phyloP scores from a whole-genome alignment of 768 basidiomycete species.

The Cyclocybe aegerita region DNA sequence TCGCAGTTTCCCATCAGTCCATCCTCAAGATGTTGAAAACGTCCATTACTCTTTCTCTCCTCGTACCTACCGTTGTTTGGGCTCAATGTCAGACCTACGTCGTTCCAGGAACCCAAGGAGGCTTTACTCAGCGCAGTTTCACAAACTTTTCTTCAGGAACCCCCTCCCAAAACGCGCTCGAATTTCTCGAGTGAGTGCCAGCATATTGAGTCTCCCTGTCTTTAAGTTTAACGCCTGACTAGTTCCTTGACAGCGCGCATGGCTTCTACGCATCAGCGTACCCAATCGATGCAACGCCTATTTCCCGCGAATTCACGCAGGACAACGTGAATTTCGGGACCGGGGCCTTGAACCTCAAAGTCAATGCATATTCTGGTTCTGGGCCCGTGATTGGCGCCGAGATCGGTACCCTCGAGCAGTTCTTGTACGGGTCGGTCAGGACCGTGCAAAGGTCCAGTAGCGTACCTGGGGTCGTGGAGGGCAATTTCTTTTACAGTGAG shows the following conservation, averaged over 20 bases:
- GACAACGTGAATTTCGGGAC: slow-evolving; percentile 29
- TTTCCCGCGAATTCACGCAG: slow-evolving; percentile 25
- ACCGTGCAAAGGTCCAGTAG: slow-evolving; percentile 33
- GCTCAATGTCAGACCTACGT: neutral
- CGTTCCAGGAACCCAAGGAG: slow-evolving; percentile 2
- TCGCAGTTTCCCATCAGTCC: too few relatives aligned
- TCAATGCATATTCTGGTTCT: slow-evolving; percentile 27
- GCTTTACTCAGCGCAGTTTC: slow-evolving; percentile 4
- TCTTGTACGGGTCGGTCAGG: slow-evolving; percentile 33
- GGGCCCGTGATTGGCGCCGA: slow-evolving; percentile 29
- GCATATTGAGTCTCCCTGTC: neutral
- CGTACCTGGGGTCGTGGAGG: slow-evolving; percentile 32
- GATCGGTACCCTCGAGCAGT: slow-evolving; percentile 24
- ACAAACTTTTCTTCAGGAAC: slow-evolving; percentile 1
- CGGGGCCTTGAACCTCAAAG: slow-evolving; percentile 32
- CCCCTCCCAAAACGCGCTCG: neutral
- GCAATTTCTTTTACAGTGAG: slow-evolving; percentile 36
- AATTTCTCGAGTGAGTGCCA: slow-evolving; percentile 1
- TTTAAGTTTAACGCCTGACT: neutral
- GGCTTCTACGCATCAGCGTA: slow-evolving; percentile 22
- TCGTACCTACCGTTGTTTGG: too few relatives aligned
- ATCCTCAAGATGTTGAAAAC: too few relatives aligned
- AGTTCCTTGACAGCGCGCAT: neutral
- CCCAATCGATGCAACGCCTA: slow-evolving; percentile 13
- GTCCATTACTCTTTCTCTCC: too few relatives aligned